phyloP scores from a whole-genome alignment of 2,329 filamentous ascomycete genomes.

The Cercospora berteroae region DNA sequence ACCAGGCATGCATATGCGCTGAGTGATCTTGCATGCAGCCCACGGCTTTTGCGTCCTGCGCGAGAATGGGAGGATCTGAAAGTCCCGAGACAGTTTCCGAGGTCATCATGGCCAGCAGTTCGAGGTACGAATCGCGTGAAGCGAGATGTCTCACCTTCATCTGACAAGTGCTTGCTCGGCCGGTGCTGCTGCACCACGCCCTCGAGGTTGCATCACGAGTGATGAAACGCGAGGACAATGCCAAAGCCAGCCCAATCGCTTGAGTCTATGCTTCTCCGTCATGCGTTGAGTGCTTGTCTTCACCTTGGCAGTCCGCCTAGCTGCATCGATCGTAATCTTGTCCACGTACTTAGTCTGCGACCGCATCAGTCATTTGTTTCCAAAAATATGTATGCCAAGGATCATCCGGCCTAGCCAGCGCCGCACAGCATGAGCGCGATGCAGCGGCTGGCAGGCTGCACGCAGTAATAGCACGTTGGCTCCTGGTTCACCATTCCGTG shows the following conservation, averaged over 20 bases:
- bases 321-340: background rate
- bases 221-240: background rate
- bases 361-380: background rate
- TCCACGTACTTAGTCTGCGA: background rate
- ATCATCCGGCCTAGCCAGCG: background rate
- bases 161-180: background rate
- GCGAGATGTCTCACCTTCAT: background rate
- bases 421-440: background rate
- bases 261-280: background rate
- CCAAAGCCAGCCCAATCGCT: background rate
- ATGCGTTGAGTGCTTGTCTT: background rate
- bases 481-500: background rate
- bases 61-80: background rate
- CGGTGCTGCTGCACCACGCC: background rate
- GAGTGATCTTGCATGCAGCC: background rate
- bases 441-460: background rate
- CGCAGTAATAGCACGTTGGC: background rate
- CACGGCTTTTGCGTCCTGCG: background rate
- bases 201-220: background rate
- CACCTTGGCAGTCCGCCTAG: background rate
- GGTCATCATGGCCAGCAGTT: background rate
- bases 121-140: background rate
- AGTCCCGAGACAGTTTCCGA: background rate
- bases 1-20: conserved; percentile 4
- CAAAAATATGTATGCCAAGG: conserved; percentile 7